A percentile compares a stretch with the other conserved stretches of the same genome.
Evolutionary conservation across 2,329 filamentous ascomycete species (phyloP).

Genomic region (Verticillium zaregamsianum): DNA sequence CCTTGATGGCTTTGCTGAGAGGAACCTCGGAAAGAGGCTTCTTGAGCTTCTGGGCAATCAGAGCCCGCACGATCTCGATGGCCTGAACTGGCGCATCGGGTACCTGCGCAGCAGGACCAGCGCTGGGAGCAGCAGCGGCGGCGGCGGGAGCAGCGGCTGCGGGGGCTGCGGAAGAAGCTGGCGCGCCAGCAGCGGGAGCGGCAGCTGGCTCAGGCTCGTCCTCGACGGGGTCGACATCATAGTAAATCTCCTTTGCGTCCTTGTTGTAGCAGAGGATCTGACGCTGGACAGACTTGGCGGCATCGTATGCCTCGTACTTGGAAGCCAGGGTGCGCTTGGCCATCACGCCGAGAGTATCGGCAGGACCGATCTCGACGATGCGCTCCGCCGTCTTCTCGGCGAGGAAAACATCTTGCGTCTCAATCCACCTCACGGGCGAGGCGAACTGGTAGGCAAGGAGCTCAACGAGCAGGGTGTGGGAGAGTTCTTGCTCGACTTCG

Average conservation of each 20-base stretch:
- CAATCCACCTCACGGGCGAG: slow-evolving; percentile 98
- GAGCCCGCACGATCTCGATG: slow-evolving; percentile 79
- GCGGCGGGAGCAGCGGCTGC: slow-evolving; percentile 52
- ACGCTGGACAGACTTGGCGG: slow-evolving; percentile 90
- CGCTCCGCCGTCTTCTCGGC: slow-evolving; percentile 93
- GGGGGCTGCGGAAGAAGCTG: slow-evolving; percentile 34
- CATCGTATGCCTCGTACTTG: slow-evolving; percentile 98
- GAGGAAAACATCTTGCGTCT: slow-evolving; percentile 99
- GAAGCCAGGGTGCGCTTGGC: slow-evolving; percentile 91
- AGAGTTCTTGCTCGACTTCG: slow-evolving; percentile 98
- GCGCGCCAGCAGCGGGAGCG: slow-evolving; percentile 33
- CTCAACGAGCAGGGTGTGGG: slow-evolving; percentile 96
- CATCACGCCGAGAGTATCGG: slow-evolving; percentile 96
- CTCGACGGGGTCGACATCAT: slow-evolving; percentile 91
- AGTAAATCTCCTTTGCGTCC: slow-evolving; percentile 98
- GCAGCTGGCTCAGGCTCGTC: slow-evolving; percentile 71
- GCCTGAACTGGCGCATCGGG: slow-evolving; percentile 84
- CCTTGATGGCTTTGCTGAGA: slow-evolving; percentile 95
- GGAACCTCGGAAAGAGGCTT: slow-evolving; percentile 86
- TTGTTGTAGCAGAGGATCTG: slow-evolving; percentile 99
- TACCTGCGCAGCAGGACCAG: slow-evolving; percentile 83
- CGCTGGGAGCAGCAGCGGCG: slow-evolving; percentile 60
- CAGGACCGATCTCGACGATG: slow-evolving; percentile 95
- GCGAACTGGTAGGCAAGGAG: slow-evolving; percentile 99
- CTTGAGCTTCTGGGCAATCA: slow-evolving; percentile 97